Percentiles rank a stretch among this genome's conserved stretches.
Conservation (phyloP, 305 asterid genomes). For the Salvia sclarea region DNA sequence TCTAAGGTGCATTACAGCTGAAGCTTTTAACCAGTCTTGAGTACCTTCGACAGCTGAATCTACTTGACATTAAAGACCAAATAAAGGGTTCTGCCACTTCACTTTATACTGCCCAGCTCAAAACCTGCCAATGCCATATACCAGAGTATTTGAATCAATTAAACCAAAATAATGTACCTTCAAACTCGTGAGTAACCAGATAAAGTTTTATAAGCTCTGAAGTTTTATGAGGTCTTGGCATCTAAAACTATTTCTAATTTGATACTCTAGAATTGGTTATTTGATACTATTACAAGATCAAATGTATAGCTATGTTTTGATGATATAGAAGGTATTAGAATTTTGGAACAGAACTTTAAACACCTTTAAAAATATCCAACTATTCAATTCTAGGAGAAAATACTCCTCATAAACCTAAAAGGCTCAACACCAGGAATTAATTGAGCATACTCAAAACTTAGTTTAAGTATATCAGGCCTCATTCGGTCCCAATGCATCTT, state of each 20-base stretch:
- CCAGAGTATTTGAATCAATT: no score
- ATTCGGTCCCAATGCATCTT: neutral
- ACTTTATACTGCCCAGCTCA: constrained; percentile 8
- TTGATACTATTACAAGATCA: no score
- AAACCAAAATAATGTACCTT: no score
- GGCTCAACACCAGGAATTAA: neutral
- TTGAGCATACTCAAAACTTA: neutral
- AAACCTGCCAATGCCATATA: constrained; percentile 28
- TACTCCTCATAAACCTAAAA: neutral
- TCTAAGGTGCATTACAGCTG: constrained; percentile 22
- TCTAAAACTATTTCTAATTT: no score
- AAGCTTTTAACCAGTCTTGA: constrained; percentile 28
- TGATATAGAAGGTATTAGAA: no score
- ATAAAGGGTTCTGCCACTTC: constrained; percentile 12
- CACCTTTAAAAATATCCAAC: neutral
- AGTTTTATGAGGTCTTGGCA: no score
- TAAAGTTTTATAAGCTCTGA: no score
- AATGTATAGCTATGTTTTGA: no score
- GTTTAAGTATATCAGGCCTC: neutral
- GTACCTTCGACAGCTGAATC: constrained; percentile 21
- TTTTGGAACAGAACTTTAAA: neutral
- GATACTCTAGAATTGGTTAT: no score
- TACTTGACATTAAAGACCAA: constrained; percentile 26
- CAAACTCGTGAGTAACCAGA: no score
- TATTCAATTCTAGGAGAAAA: neutral